These are phyloP conservation scores for Trichoderma sp. DNA, from an alignment of 2,329 filamentous ascomycete species.

Conservation along the genomic window DNA sequence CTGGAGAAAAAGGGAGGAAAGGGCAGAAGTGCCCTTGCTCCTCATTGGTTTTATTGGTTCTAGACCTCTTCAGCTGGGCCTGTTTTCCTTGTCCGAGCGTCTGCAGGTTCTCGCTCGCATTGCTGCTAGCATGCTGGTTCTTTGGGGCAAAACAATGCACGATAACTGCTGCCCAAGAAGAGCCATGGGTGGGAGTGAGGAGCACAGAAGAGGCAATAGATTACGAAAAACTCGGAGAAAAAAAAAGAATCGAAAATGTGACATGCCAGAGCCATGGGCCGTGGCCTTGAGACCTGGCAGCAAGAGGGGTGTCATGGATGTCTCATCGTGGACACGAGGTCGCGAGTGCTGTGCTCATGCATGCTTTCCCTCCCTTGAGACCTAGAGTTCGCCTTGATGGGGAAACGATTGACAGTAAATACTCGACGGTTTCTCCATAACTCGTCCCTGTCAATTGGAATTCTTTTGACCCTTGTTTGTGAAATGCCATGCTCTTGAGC, in stretches of 20 bases:
- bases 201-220: background rate
- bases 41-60: background rate
- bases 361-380: background rate
- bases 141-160: background rate
- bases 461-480: background rate
- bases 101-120: background rate
- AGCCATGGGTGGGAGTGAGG: background rate
- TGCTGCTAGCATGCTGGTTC: background rate
- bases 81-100: background rate
- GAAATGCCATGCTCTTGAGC: background rate
- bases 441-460: background rate
- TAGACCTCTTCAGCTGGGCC: background rate
- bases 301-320: conserved; percentile 2
- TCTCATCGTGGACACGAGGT: conserved; percentile 4
- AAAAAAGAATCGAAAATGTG: background rate
- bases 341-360: background rate
- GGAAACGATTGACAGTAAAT: conserved; percentile 6
- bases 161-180: background rate
- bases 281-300: background rate
- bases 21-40: background rate
- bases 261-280: background rate
- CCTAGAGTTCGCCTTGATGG: background rate
- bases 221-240: background rate
- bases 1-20: background rate
- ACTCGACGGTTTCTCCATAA: background rate